Percentiles rank a stretch among this genome's conserved stretches.
phyloP scores from a whole-genome alignment of 495 filamentous ascomycete species.

The Xylaria bambusicola region DNA sequence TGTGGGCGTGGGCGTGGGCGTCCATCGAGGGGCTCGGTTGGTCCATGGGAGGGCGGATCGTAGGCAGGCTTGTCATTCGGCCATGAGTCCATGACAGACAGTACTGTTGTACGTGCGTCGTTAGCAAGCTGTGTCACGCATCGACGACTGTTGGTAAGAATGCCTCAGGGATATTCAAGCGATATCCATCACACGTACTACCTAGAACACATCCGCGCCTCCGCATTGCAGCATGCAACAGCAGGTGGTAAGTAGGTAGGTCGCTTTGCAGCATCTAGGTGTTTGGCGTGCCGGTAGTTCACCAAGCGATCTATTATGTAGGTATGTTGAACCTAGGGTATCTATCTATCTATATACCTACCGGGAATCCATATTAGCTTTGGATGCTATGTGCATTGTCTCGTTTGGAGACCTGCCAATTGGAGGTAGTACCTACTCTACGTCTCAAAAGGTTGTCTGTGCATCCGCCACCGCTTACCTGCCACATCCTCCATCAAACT shows the following conservation, averaged over 20 bases:
- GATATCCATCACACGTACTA: too few species aligned
- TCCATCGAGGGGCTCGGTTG: constrained; percentile 9
- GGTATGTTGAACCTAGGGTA: too few species aligned
- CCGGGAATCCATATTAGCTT: too few species aligned
- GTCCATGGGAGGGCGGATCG: background rate
- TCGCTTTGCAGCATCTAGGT: too few species aligned
- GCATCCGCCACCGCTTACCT: background rate
- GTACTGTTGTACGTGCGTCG: background rate
- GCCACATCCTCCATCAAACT: too few species aligned
- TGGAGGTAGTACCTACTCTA: too few species aligned
- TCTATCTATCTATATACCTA: too few species aligned
- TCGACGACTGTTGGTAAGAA: background rate
- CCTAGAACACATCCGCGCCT: background rate
- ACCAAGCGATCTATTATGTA: background rate
- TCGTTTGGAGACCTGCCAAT: too few species aligned
- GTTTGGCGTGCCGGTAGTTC: background rate
- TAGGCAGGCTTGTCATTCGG: constrained; percentile 7
- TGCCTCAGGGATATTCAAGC: too few species aligned
- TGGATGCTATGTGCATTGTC: too few species aligned
- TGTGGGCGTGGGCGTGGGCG: constrained; percentile 11
- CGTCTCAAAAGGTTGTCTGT: background rate
- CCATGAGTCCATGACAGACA: background rate
- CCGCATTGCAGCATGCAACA: background rate
- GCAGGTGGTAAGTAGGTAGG: background rate
- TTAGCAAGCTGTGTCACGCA: background rate